These are phyloP conservation scores for Arabidopsis lyrata DNA, from an alignment of 441 rosid species.

Conservation along the genomic window DNA sequence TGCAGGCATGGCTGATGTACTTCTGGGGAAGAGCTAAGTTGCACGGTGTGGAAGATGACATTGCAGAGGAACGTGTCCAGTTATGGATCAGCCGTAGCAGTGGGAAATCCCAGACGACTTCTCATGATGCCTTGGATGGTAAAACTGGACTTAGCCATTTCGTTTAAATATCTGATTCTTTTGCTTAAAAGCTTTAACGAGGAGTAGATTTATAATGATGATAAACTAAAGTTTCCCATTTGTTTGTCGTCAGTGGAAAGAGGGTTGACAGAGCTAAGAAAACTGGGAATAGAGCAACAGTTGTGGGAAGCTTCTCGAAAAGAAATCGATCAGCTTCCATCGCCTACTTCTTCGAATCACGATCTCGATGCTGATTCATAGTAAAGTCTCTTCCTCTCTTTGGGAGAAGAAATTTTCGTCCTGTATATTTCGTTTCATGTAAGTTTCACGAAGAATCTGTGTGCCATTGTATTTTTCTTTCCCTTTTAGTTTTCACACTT, in stretches of 20 bases:
- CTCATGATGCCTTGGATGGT: constrained; percentile 48
- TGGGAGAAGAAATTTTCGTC: constrained; percentile 8
- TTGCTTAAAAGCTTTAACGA: not conserved
- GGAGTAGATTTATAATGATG: not conserved
- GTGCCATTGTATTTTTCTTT: not conserved
- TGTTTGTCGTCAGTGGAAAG: constrained; percentile 68
- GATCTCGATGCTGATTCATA: constrained; percentile 41
- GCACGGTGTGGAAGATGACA: constrained; percentile 87
- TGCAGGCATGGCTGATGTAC: constrained; percentile 94
- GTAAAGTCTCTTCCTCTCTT: constrained; percentile 20
- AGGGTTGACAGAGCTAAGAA: constrained; percentile 83
- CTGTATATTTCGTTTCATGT: constrained; percentile 36
- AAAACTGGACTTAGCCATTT: constrained; percentile 9
- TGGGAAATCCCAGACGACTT: constrained; percentile 59
- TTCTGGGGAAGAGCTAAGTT: constrained; percentile 94
- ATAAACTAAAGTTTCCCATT: not conserved
- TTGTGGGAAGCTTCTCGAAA: constrained; percentile 97
- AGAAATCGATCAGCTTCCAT: constrained; percentile 62
- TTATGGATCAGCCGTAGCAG: constrained; percentile 81
- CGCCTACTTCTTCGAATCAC: constrained; percentile 40
- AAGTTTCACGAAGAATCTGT: constrained; percentile 34
- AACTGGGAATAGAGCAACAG: constrained; percentile 92
- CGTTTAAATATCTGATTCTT: not conserved
- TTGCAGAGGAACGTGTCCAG: constrained; percentile 88
- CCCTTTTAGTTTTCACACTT: not conserved